Base-by-base conservation (phyloP, 768 basidiomycete species). In the Tylopilus felleus region DNA sequence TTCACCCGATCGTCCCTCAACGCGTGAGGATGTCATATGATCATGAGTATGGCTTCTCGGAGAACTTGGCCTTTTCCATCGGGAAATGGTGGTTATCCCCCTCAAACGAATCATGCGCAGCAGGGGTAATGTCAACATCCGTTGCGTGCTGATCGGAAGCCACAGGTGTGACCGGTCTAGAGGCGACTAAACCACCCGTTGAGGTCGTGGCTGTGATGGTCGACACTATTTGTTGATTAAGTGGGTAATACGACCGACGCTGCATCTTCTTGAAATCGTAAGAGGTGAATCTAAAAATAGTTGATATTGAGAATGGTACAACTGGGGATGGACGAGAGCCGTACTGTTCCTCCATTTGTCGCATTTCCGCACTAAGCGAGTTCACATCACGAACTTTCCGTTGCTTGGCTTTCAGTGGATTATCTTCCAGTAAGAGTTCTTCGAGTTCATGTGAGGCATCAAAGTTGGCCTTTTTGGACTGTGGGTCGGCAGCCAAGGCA, bases 391-490 rank as follows among this genome's bases (percentile, higher is more conserved):
- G 90, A 53, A 89, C 86, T 69, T 96, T 98, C 47, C 96, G 84
- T 57, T 89, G 86, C 66, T 93, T 87, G 9, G 96, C 95, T 68
- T 98, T 98, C 51, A 99, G 77, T 40, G 96, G 96, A 63, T 98
- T 98, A 67, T 98, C 95, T 71, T 99, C 96, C 17, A 99, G 74
- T 12, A 99, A 72, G 21, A 99, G 78, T 72, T 99, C 96, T 66
- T 99, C 96, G 33, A 99, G 75, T 71, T 99, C 96, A 65, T 98
- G 95, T 13, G 96, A 98, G 25, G 96, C 95, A 67, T 99, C 96
- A 67, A 99, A 99, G 71, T 99, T 98, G 28, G 96, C 93, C 73
- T 97, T 97, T 76, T 98, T 98, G n/a, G 87, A 86, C 95, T 98
- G 65, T 6, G 0, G 8, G 16, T n/a, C 43, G 55, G 42, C 51